phyloP scores from a whole-genome alignment of 2,329 filamentous ascomycete species.

The Zymoseptoria brevis region DNA sequence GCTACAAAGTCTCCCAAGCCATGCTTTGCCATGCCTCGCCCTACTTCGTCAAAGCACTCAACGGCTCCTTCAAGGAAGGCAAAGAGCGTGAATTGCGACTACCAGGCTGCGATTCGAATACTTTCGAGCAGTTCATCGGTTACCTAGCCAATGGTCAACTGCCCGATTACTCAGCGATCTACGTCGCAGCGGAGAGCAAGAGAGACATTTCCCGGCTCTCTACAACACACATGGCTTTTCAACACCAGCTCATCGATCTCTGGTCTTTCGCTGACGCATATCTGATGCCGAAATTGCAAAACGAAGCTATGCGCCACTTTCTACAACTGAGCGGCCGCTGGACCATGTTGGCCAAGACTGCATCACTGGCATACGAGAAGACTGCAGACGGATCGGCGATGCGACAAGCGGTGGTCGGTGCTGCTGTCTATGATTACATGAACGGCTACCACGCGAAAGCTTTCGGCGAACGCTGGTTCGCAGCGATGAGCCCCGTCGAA shows the following conservation, averaged over 20 bases:
- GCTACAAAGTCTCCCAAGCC: neutral
- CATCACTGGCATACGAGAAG: neutral
- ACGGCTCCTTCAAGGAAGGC: neutral
- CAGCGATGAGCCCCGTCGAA: neutral
- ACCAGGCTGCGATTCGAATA: neutral
- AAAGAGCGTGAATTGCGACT: neutral
- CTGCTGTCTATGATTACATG: neutral
- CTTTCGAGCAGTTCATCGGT: constrained; percentile 2
- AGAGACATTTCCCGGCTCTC: no score
- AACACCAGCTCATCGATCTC: neutral
- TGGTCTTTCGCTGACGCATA: neutral
- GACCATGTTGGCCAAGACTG: no score
- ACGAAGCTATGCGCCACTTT: neutral
- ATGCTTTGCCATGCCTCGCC: neutral
- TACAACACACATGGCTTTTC: no score
- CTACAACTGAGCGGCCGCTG: no score
- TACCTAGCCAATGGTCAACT: neutral
- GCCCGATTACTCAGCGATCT: neutral
- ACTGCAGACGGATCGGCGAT: neutral
- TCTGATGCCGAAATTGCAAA: constrained; percentile 1
- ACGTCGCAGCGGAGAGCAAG: no score
- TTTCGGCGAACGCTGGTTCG: neutral
- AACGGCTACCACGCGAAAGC: neutral
- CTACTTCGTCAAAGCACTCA: constrained; percentile 5
- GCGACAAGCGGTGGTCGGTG: neutral